These are phyloP conservation scores for Melampsora americana DNA, from an alignment of 1,284 basidiomycete genomes.

Conservation along the genomic window DNA sequence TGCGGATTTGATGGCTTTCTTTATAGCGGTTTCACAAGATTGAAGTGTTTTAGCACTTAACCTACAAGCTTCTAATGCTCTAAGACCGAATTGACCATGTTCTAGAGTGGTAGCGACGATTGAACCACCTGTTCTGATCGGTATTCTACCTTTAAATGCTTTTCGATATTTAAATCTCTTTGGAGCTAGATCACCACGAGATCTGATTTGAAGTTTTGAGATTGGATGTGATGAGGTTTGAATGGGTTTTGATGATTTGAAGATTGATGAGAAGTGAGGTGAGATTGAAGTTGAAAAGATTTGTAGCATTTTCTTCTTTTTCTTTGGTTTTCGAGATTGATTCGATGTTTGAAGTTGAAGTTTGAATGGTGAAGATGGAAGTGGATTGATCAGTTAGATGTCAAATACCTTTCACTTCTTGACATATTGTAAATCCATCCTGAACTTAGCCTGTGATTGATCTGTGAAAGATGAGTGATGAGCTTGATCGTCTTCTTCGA, in stretches of 20 bases:
- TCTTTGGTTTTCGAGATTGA: not conserved
- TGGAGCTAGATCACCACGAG: constrained; percentile 25
- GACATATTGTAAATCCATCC: too few relatives aligned
- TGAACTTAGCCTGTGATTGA: too few relatives aligned
- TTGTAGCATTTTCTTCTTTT: not conserved
- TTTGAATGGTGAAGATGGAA: too few relatives aligned
- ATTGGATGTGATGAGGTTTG: not conserved
- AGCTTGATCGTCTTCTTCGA: too few relatives aligned
- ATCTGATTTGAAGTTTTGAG: not conserved
- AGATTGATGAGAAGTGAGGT: not conserved
- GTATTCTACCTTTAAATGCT: constrained; percentile 32
- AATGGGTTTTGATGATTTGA: too few relatives aligned
- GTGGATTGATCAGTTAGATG: too few relatives aligned
- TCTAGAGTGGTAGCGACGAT: constrained; percentile 31
- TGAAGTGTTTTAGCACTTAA: constrained; percentile 38
- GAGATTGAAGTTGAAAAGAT: not conserved
- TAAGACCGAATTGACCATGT: constrained; percentile 36
- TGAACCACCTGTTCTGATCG: constrained; percentile 34
- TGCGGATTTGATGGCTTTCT: constrained; percentile 35
- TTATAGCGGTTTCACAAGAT: constrained; percentile 37
- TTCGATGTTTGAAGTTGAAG: not conserved
- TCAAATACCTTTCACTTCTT: too few relatives aligned
- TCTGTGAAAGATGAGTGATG: too few relatives aligned
- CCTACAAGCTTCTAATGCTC: constrained; percentile 29
- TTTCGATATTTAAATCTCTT: constrained; percentile 33